A percentile compares a stretch with the other conserved stretches of the same genome.
Evolutionary conservation across 768 basidiomycete species (phyloP).

Genomic region (Tulasnella sp.): DNA sequence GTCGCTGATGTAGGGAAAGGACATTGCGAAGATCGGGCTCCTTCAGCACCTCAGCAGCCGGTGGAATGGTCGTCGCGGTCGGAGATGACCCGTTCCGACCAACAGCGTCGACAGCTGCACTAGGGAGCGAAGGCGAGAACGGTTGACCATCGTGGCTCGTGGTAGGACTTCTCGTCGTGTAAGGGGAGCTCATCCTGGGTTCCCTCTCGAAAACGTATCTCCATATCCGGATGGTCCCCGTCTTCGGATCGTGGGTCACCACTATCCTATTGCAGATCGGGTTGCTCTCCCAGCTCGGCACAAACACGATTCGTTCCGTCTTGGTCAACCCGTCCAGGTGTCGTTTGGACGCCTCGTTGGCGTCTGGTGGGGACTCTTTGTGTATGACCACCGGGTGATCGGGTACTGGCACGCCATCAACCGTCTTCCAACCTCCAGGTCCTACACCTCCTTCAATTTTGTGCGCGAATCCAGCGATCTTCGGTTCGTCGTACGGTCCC

Average conservation of each 20-base stretch:
- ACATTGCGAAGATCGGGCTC: neutral
- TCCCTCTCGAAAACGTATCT: constrained; percentile 8
- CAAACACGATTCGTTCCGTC: constrained; percentile 2
- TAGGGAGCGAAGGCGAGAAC: neutral
- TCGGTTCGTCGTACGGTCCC: constrained; percentile 63
- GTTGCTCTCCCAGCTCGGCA: constrained; percentile 12
- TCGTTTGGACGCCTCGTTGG: neutral
- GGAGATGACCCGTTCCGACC: neutral
- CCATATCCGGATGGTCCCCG: constrained; percentile 3
- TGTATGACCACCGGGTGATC: neutral
- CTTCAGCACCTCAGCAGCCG: neutral
- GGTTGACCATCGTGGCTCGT: neutral
- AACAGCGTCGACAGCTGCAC: neutral
- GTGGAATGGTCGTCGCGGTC: neutral
- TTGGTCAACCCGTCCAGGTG: neutral
- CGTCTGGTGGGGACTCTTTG: neutral
- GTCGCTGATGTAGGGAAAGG: neutral
- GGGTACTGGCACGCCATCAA: neutral
- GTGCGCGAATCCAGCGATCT: constrained; percentile 52
- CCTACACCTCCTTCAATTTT: neutral
- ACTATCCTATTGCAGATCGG: constrained; percentile 11
- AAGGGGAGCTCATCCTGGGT: neutral
- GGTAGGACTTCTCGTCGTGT: neutral
- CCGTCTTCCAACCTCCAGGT: neutral
- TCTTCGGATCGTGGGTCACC: constrained; percentile 6